Evolutionary conservation across 2,329 filamentous ascomycete species (phyloP), one percentile per base, ranked within the genome.

Genomic region (Penicillium sp.): DNA sequence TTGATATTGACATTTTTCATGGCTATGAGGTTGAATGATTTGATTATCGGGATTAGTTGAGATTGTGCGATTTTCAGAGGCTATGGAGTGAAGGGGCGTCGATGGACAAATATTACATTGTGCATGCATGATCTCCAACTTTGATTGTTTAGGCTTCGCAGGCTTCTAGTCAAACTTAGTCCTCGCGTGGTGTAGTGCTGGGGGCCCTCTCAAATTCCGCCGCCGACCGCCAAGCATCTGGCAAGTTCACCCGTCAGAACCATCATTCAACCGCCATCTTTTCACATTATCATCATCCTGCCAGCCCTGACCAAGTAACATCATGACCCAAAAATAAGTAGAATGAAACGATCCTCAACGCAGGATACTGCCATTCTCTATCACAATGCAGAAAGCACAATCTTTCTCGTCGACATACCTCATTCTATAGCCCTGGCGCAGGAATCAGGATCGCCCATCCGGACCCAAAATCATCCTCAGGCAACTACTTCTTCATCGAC

Each of bases 381-480:
- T 70, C 79, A 83, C 60, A 84, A 82, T 61, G 54, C 68, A 1
- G 68, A 76, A 4, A 60, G 72, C 7, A 80, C 79, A 5, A 68
- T 83, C 35, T 81, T 81, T 16, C 72, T 89, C 22, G 67, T 89
- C 33, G 86, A 89, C 67, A 82, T 87, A 10, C 86, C 87, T 2
- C 71, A 70, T 5, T 88, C 86, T 0, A 86, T 89, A 58, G 77
- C 80, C 19, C 67, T 77, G 6, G 84, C 83, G 6, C 86, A 88
- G 72, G 75, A 74, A 22, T 71, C 64, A n/a, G 35, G 55, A 52
- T 37, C 55, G 48, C 10, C 48, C 56, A 19, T 40, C 10, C 38
- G 28, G 16, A n/a, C 28, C 6, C 19, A 25, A 14, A 38, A 4
- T 22, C n/a, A 4, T 3, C 14, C 16, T 19, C 42, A 19, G 22